Percentiles rank a stretch among this genome's conserved stretches.
phyloP scores from a whole-genome alignment of 352 stramenopile species.

The Sclerospora graminicola region DNA sequence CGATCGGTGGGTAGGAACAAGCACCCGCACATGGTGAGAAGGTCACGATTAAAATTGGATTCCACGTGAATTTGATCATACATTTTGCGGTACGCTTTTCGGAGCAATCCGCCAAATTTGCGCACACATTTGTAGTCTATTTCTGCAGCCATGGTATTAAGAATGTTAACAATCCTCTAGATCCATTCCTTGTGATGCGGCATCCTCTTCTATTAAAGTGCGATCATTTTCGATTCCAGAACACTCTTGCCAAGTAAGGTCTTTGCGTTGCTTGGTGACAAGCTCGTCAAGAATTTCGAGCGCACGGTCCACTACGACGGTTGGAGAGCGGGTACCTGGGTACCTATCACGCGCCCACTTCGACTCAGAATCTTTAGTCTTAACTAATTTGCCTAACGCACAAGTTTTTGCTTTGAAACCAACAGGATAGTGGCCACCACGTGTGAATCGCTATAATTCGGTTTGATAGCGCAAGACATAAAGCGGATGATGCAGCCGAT shows the following conservation, averaged over 20 bases:
- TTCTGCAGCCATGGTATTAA: constrained; percentile 66
- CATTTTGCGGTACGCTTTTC: constrained; percentile 75
- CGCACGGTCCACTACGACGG: too few relatives aligned
- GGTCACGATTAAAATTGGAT: constrained; percentile 45
- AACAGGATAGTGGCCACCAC: too few relatives aligned
- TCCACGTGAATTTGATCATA: constrained; percentile 85
- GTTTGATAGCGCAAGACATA: constrained; percentile 78
- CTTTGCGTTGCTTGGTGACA: too few relatives aligned
- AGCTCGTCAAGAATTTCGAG: too few relatives aligned
- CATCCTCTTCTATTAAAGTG: constrained; percentile 34
- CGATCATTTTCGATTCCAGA: constrained; percentile 52
- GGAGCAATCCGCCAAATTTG: constrained; percentile 67
- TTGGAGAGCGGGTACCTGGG: too few relatives aligned
- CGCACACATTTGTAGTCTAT: constrained; percentile 70
- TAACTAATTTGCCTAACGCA: too few relatives aligned
- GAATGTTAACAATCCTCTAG: constrained; percentile 38
- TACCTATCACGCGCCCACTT: too few relatives aligned
- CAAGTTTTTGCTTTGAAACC: too few relatives aligned
- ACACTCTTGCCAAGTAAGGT: constrained; percentile 66
- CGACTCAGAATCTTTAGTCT: too few relatives aligned
- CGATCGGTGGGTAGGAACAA: constrained; percentile 79
- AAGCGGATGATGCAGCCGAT: constrained; percentile 77
- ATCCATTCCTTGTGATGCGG: constrained; percentile 18
- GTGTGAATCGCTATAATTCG: too few relatives aligned
- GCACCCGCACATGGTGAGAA: constrained; percentile 44